phyloP scores from a whole-genome alignment of 495 filamentous ascomycete species.

The Lasiosphaeria miniovina region DNA sequence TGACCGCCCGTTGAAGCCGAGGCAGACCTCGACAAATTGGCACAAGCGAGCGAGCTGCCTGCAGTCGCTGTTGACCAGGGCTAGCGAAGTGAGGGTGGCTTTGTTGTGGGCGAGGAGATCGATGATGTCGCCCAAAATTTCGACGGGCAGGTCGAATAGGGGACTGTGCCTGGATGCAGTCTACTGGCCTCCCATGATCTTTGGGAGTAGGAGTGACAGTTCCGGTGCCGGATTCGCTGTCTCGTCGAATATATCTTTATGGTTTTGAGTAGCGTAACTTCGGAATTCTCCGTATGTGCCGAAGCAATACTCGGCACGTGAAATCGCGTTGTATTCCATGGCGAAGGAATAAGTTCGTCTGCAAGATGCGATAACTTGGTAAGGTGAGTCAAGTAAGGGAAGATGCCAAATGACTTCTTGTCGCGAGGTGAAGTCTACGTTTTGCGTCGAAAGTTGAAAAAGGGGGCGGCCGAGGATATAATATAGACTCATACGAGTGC shows the following conservation, averaged over 20 bases:
- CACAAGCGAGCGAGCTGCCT: background rate
- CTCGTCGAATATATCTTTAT: background rate
- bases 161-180: background rate
- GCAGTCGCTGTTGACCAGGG: constrained; percentile 3
- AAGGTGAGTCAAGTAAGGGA: no score
- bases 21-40: background rate
- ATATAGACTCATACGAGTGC: no score
- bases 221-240: background rate
- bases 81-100: background rate
- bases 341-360: no score
- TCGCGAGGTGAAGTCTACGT: no score
- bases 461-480: no score
- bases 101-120: background rate
- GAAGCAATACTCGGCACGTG: no score
- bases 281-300: no score
- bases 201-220: background rate
- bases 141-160: background rate
- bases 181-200: background rate
- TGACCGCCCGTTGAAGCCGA: background rate
- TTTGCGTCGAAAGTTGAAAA: no score
- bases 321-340: no score
- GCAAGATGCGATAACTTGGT: no score
- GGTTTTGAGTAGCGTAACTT: no score
- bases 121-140: background rate
- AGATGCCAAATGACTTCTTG: no score